Conservation (phyloP, 306 rosid genomes). For the Begonia fuchsioides region DNA sequence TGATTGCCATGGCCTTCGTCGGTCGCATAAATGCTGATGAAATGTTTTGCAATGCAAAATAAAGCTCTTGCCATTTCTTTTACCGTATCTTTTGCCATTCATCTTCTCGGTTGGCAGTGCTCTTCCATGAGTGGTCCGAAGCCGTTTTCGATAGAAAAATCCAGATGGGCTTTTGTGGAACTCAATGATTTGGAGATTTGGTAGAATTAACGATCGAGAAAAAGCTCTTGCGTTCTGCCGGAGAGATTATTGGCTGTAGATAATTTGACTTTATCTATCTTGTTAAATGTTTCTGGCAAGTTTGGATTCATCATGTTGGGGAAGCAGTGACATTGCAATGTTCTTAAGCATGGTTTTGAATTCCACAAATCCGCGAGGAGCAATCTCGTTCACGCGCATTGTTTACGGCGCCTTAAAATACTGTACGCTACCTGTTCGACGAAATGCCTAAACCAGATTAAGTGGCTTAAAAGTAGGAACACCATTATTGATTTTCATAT, state of each 20-base stretch:
- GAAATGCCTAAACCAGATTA: slow-evolving; percentile 36
- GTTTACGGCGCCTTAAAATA: slow-evolving; percentile 25
- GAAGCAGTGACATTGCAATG: slow-evolving; percentile 35
- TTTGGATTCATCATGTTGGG: slow-evolving; percentile 29
- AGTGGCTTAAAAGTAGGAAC: slow-evolving; percentile 82
- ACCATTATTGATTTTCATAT: slow-evolving; percentile 35
- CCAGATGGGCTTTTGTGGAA: slow-evolving; percentile 60
- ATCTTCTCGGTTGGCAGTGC: slow-evolving; percentile 21
- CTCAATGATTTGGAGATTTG: slow-evolving; percentile 64
- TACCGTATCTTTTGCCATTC: background rate
- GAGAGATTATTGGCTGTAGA: slow-evolving; percentile 17
- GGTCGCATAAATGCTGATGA: slow-evolving; percentile 10
- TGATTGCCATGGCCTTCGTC: slow-evolving; percentile 8
- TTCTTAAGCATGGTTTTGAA: slow-evolving; percentile 31
- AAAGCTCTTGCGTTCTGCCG: slow-evolving; percentile 31
- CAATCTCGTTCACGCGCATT: slow-evolving; percentile 58
- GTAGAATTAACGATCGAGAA: slow-evolving; percentile 19
- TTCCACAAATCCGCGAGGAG: slow-evolving; percentile 45
- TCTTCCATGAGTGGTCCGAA: slow-evolving; percentile 32
- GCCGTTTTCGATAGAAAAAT: slow-evolving; percentile 27
- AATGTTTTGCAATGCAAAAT: background rate
- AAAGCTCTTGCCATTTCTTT: slow-evolving; percentile 1
- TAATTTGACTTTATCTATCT: slow-evolving; percentile 51
- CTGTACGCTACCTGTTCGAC: slow-evolving; percentile 45
- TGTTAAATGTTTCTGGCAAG: slow-evolving; percentile 35